Conservation (phyloP, 495 filamentous ascomycete genomes). For the Penicillium fimorum region DNA sequence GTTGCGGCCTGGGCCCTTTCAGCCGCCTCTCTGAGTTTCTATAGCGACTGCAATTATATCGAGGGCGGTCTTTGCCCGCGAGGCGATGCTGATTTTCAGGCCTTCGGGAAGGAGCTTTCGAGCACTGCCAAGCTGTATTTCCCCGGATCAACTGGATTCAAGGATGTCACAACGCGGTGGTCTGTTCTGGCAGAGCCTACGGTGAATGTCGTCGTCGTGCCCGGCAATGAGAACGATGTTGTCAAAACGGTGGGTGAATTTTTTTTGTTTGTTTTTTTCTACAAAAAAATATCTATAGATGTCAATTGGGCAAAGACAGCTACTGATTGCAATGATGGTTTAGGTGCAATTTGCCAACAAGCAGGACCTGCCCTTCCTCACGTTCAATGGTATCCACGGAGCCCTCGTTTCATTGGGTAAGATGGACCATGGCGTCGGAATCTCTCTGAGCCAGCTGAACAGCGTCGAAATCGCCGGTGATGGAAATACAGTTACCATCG, state of each 20-base stretch:
- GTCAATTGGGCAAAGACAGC: neutral
- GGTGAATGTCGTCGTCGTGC: slow-evolving; percentile 48
- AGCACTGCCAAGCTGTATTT: slow-evolving; percentile 41
- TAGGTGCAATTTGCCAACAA: slow-evolving; percentile 48
- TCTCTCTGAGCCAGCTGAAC: slow-evolving; percentile 42
- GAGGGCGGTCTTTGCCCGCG: slow-evolving; percentile 6
- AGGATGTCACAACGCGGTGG: slow-evolving; percentile 44
- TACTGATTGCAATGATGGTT: slow-evolving; percentile 2
- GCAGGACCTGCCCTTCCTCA: slow-evolving; percentile 49
- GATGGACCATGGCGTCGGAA: slow-evolving; percentile 50
- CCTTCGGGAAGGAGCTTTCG: slow-evolving; percentile 38
- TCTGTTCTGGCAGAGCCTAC: slow-evolving; percentile 37
- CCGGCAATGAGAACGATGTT: slow-evolving; percentile 52
- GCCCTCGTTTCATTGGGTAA: slow-evolving; percentile 38
- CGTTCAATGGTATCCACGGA: slow-evolving; percentile 50
- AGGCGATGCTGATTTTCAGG: slow-evolving; percentile 12
- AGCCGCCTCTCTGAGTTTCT: neutral
- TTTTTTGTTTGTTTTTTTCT: neutral
- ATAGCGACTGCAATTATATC: neutral
- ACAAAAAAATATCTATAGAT: neutral
- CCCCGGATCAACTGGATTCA: slow-evolving; percentile 42
- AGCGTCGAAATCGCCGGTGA: slow-evolving; percentile 39
- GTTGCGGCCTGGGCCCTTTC: slow-evolving; percentile 22
- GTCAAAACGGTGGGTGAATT: slow-evolving; percentile 40
- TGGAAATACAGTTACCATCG: slow-evolving; percentile 48